These are phyloP conservation scores for Lactarius sp. DNA, from an alignment of 768 basidiomycete species.

Conservation along the genomic window DNA sequence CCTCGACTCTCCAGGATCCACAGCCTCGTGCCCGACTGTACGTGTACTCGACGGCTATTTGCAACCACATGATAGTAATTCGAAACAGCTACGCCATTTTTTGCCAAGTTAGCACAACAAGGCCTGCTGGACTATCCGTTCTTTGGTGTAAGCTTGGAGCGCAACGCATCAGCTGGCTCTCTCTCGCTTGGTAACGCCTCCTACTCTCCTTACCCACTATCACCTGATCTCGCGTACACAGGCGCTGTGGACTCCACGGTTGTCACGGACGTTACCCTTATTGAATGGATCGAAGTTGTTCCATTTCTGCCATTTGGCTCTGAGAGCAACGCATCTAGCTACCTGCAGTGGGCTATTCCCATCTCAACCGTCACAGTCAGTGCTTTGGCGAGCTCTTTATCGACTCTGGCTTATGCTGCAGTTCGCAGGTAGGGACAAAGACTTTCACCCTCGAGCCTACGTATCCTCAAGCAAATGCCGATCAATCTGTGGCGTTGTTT, in stretches of 20 bases:
- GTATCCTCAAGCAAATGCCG: slow-evolving; percentile 51
- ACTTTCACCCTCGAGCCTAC: slow-evolving; percentile 53
- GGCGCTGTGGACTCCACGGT: slow-evolving; percentile 74
- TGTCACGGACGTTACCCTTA: slow-evolving; percentile 52
- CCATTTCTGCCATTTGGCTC: slow-evolving; percentile 62
- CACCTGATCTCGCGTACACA: slow-evolving; percentile 30
- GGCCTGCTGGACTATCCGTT: slow-evolving; percentile 69
- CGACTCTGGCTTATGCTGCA: not conserved
- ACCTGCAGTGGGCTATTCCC: slow-evolving; percentile 71
- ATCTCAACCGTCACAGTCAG: slow-evolving; percentile 52
- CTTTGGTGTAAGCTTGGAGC: slow-evolving; percentile 64
- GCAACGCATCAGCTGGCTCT: slow-evolving; percentile 51
- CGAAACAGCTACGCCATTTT: slow-evolving; percentile 58
- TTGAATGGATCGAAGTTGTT: slow-evolving; percentile 71
- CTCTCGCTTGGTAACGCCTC: slow-evolving; percentile 53
- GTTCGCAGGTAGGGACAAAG: slow-evolving; percentile 9
- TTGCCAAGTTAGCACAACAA: slow-evolving; percentile 54
- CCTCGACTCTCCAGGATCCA: slow-evolving; percentile 63
- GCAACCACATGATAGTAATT: slow-evolving; percentile 1
- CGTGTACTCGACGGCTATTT: slow-evolving; percentile 21
- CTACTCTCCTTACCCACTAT: not conserved
- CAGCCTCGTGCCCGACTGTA: slow-evolving; percentile 44
- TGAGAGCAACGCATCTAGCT: slow-evolving; percentile 58
- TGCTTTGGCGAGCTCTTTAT: slow-evolving; percentile 4
- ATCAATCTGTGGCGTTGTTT: slow-evolving; percentile 60